Evolutionary conservation across 495 filamentous ascomycete species (phyloP), one percentile per base, ranked within the genome.

Genomic region (Penicillium lividum): DNA sequence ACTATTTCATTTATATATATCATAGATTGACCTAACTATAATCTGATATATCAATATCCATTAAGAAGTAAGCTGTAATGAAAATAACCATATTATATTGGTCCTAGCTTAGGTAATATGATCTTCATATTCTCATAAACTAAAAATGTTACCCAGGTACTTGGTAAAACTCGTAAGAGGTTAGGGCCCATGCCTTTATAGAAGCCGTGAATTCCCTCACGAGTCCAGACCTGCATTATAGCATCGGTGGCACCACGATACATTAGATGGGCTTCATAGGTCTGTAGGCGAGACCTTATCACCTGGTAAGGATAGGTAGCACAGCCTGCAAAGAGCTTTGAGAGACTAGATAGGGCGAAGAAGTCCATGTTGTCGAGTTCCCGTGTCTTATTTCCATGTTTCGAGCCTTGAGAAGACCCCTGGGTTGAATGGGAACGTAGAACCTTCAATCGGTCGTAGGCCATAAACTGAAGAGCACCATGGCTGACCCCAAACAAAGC

Each of bases 61-160:
- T 1, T 22, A 22, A 22, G 22, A 22, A 22, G 22, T 22, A 22
- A 22, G 22, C 1, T 22, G 2, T 22, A 22, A 22, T 22, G 22
- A 22, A 22, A 22, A 22, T 22, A 22, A 22, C 22, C 22, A 22
- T 22, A 22, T 22, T 22, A 22, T 22, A 22, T 22, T 22, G 22
- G 22, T 22, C 22, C 28, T 22, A 52, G 15, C 13, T 29, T 49
- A 0, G 71, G 59, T 58, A 77, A 22, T 59, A 68, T 67, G n/a
- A 57, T 79, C 75, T 86, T 93, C 54, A 85, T 87, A 74, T 98
- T 98, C 78, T 98, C 94, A 74, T 98, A 98, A 47, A 97, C 92
- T 64, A 98, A 71, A 69, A 98, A 97, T n/a, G 93, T 98, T 43
- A 97, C 90, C 84, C 94, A 96, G 13, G 93, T 98, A 52, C 91